These are phyloP conservation scores for Vitis labrusca DNA, from an alignment of 164 flowering plant genomes.

Conservation along the genomic window DNA sequence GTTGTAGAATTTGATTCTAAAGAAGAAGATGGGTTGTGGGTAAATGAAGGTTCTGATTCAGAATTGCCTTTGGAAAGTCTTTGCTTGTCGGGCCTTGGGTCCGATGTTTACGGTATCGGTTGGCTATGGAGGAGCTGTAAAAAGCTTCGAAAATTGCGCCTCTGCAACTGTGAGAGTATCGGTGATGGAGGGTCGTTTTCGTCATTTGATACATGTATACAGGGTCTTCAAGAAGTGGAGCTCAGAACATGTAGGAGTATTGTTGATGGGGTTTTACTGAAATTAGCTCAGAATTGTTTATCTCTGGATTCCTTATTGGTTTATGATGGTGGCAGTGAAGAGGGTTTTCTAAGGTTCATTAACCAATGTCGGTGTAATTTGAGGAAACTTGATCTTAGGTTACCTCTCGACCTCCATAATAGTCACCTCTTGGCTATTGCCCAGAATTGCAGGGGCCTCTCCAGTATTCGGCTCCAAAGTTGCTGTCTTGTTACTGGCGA, in stretches of 20 bases:
- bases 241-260: constrained; percentile 62
- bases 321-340: constrained; percentile 73
- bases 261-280: constrained; percentile 47
- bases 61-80: constrained; percentile 61
- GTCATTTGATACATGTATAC: constrained; percentile 30
- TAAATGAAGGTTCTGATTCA: constrained; percentile 16
- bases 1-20: not conserved
- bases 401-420: constrained; percentile 79
- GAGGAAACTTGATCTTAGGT: constrained; percentile 60
- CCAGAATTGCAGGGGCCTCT: constrained; percentile 38
- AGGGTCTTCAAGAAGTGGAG: constrained; percentile 57
- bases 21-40: not conserved
- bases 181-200: constrained; percentile 46
- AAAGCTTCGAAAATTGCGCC: constrained; percentile 40
- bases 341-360: constrained; percentile 55
- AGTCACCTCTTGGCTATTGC: constrained; percentile 55
- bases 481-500: constrained; percentile 81
- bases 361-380: constrained; percentile 33
- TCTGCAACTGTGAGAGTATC: constrained; percentile 58
- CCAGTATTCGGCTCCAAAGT: constrained; percentile 59
- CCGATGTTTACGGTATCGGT: constrained; percentile 43
- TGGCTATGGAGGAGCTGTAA: constrained; percentile 75
- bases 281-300: constrained; percentile 45
- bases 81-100: constrained; percentile 46
- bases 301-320: constrained; percentile 55